Base-by-base conservation (phyloP, 108 stramenopile genomes). In the Schizochytrium sp. region DNA sequence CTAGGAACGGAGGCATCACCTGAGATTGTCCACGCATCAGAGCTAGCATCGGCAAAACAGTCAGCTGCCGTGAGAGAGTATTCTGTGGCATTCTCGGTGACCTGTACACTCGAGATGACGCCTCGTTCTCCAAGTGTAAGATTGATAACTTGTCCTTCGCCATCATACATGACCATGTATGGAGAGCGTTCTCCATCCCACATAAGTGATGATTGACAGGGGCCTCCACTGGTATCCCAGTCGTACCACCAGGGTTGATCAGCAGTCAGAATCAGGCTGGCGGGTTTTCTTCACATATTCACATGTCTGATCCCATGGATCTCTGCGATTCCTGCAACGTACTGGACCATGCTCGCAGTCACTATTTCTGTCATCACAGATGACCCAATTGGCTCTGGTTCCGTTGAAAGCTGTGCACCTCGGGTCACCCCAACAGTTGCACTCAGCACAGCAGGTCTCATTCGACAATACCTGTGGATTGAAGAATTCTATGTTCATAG, bases 11-110 rank as follows among this genome's bases (percentile, higher is more conserved):
- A 55, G 5, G 50, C n/a, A 10, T 47, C 50, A n/a, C 28, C 28
- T 28, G 76, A 3, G 76, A 12, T 47, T 47, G 50, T 40, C 53
- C 76, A 49, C 12, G 47, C 76, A 53, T 3, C 40, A 2, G 50
- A n/a, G 17, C 50, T 38, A 3, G 47, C 40, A 44, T 88, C 49
- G 4, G 13, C 19, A 17, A 64, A 45, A 50, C 88, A 61, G 88
- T 69, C 44, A 49, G 15, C 17, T 1, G 88, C 61, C 17, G 88
- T 38, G 61, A 88, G 88, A 64, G 88, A 50, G 61, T 38, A 88
- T 19, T 60, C 53, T 47, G 45, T 58, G 28, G 61, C n/a, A 12
- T 42, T 47, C 2, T 45, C 88, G 28, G 45, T 40, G 45, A 83
- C 0, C 15, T 10, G 49, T n/a, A 55, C 53, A 0, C 5, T 5